Evolutionary conservation across 768 basidiomycete species (phyloP).

Genomic region (Pseudohyphozyma bogoriensis): DNA sequence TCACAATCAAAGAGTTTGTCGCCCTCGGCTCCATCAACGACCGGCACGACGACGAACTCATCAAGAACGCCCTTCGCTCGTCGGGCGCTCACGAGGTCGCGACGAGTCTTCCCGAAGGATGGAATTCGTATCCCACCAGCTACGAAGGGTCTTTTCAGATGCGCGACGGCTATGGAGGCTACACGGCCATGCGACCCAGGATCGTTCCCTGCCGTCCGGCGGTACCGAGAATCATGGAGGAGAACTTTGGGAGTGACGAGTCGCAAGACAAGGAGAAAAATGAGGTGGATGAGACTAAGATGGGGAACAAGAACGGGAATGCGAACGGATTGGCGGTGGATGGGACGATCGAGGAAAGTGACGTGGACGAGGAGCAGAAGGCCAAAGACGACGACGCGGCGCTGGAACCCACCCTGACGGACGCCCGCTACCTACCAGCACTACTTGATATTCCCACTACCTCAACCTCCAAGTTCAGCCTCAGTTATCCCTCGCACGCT

Average conservation of each 20-base stretch:
- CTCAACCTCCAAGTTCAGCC: no score
- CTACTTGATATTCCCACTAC: background rate
- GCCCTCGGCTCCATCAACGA: background rate
- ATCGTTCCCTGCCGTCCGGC: background rate
- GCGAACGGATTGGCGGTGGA: background rate
- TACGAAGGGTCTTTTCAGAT: background rate
- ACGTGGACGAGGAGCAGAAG: background rate
- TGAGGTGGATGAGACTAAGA: no score
- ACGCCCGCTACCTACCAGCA: background rate
- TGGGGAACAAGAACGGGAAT: background rate
- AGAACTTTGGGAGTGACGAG: no score
- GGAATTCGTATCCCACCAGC: background rate
- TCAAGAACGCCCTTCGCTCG: background rate
- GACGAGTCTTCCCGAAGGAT: background rate
- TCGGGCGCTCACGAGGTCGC: background rate
- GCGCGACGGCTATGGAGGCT: no score
- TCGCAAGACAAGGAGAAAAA: no score
- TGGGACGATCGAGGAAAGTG: background rate
- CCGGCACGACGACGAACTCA: background rate
- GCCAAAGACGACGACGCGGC: background rate
- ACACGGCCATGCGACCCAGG: no score
- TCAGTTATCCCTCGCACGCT: background rate
- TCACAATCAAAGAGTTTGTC: background rate
- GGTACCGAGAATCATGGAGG: background rate
- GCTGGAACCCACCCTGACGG: background rate